A percentile compares a stretch with the other conserved stretches of the same genome.
Conservation (phyloP, 176 grass and related monocot genomes). For the Avena atlantica region DNA sequence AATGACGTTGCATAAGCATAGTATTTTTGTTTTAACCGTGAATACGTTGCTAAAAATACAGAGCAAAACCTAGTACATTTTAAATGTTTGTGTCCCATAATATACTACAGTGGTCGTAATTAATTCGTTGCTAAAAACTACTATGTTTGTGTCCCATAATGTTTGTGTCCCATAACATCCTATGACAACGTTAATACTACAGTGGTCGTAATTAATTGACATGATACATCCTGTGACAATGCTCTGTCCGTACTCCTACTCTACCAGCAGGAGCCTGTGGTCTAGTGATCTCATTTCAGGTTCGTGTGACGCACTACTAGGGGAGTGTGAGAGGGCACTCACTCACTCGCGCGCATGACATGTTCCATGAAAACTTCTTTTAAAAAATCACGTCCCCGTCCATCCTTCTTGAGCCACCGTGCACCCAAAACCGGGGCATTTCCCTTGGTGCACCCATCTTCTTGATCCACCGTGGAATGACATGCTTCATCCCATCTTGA, state of each 20-base stretch:
- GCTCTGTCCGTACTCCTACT: neutral
- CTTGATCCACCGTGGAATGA: slow-evolving; percentile 28
- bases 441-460: neutral
- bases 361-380: slow-evolving; percentile 16
- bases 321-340: neutral
- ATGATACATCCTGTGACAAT: neutral
- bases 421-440: slow-evolving; percentile 33
- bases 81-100: too few species aligned
- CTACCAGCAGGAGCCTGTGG: neutral
- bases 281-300: neutral
- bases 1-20: too few species aligned
- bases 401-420: neutral
- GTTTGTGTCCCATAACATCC: too few species aligned
- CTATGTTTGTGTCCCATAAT: too few species aligned
- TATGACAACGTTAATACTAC: too few species aligned
- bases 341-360: slow-evolving; percentile 30
- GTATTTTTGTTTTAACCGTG: neutral
- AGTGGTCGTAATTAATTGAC: neutral
- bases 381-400: neutral
- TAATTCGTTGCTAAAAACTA: neutral
- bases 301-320: neutral
- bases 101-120: too few species aligned
- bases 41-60: neutral
- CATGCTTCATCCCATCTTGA: neutral
- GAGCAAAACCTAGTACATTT: neutral